Evolutionary conservation across 805 yeast genomes (phyloP), one percentile per base, ranked within the genome.

Genomic region (Candida xyloterini): DNA sequence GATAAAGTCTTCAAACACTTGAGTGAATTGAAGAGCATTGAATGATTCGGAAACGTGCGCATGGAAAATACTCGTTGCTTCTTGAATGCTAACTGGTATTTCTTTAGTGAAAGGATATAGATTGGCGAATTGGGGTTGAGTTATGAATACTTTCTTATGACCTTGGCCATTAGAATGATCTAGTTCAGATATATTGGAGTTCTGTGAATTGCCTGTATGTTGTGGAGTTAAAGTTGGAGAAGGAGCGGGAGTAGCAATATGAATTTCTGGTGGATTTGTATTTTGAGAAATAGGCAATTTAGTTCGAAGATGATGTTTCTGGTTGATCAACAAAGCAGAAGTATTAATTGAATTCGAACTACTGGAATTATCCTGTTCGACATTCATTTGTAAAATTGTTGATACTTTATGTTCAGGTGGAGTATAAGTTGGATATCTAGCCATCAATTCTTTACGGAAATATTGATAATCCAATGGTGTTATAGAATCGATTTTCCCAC

Each of bases 401-500:
- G 84, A 79, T 3, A 75, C 47, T 3, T 62, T 61, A 11, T 74
- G 67, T 13, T 67, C 62, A 0, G 81, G 79, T 10, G 84, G 77
- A 5, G 66, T 55, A 46, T 68, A 81, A 4, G 85, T 65, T 0
- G 99, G 97, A 56, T 79, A 91, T 45, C 95, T 73, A 9, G 87
- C 74, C 4, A 70, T 59, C 3, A 90, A 59, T 44, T 87, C 95
- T 37, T 84, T 85, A 45, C 88, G 70, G 55, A 85, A 89, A 6
- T 84, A 78, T 53, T 79, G 81, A 56, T 86, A 91, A 48, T 90
- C 95, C n/a, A 86, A 61, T 0, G 96, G 95, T 0, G 95, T 80
- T 8, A 90, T 81, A 0, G 33, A 51, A 58, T 27, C 65, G 48
- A 23, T 24, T 18, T 31, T 23, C 23, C 22, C 30, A 22, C 34